These are phyloP conservation scores for Fusarium brevicatenulatum DNA, from an alignment of 2,329 filamentous ascomycete genomes.

Conservation along the genomic window DNA sequence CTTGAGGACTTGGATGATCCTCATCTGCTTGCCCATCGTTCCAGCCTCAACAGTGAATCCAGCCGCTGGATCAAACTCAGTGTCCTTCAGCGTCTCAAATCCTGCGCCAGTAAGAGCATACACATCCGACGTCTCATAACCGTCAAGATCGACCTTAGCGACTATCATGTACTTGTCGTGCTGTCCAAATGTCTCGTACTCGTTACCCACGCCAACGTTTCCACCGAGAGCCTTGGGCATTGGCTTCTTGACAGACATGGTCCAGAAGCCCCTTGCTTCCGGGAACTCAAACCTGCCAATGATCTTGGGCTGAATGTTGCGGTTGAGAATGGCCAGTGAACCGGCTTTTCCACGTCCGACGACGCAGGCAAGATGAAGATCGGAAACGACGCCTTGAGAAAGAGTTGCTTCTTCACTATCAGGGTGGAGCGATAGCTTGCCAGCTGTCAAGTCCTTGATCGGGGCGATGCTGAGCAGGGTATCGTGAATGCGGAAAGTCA, in stretches of 20 bases:
- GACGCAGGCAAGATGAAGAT: conserved; percentile 68
- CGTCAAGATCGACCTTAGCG: conserved; percentile 74
- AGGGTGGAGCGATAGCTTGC: conserved; percentile 60
- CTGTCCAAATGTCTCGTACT: conserved; percentile 68
- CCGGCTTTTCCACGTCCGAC: conserved; percentile 74
- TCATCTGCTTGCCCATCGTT: conserved; percentile 80
- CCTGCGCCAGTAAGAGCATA: conserved; percentile 78
- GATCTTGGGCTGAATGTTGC: conserved; percentile 78
- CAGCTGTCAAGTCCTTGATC: conserved; percentile 78
- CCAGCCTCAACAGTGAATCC: conserved; percentile 88
- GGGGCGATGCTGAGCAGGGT: conserved; percentile 80
- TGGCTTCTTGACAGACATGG: conserved; percentile 75
- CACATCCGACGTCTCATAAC: conserved; percentile 80
- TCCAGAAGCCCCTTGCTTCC: conserved; percentile 82
- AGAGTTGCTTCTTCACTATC: conserved; percentile 58
- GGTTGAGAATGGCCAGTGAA: conserved; percentile 79
- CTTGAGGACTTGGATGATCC: conserved; percentile 87
- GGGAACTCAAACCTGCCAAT: conserved; percentile 77
- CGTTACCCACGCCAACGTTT: conserved; percentile 60
- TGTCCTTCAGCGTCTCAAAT: conserved; percentile 79
- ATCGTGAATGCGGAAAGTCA: conserved; percentile 82
- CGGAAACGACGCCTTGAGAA: conserved; percentile 60
- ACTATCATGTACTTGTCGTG: conserved; percentile 86
- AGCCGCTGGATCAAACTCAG: conserved; percentile 91
- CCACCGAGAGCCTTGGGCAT: conserved; percentile 68